Conservation (phyloP, 106 monocot genomes). For the Agapanthus africanus region DNA sequence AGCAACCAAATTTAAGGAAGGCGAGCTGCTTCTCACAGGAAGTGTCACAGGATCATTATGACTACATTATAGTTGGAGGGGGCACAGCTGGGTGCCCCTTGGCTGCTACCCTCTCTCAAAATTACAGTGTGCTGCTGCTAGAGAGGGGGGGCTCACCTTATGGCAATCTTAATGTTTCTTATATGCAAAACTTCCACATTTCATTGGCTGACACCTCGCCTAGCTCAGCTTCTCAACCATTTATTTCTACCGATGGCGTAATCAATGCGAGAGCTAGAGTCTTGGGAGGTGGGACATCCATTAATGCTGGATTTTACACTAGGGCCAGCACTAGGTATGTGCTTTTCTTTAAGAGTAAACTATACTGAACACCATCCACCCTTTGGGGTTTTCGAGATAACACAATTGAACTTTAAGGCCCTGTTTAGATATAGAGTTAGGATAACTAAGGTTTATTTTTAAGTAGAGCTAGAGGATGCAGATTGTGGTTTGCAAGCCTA, state of each 20-base stretch:
- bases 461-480: no score
- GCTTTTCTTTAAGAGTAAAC: neutral
- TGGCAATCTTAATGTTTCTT: conserved; percentile 53
- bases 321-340: conserved; percentile 54
- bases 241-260: conserved; percentile 73
- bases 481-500: no score
- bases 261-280: conserved; percentile 61
- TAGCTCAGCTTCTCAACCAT: conserved; percentile 39
- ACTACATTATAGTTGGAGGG: conserved; percentile 69
- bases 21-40: conserved; percentile 46
- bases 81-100: conserved; percentile 71
- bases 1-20: conserved; percentile 16
- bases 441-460: no score
- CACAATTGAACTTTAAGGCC: no score
- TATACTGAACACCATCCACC: no score
- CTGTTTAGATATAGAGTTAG: no score
- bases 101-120: conserved; percentile 64
- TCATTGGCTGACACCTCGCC: conserved; percentile 43
- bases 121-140: conserved; percentile 48
- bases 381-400: no score
- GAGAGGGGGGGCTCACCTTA: conserved; percentile 72
- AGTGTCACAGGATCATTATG: conserved; percentile 10
- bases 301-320: conserved; percentile 77
- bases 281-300: conserved; percentile 61
- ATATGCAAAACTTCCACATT: conserved; percentile 60